Evolutionary conservation across 1,139 yeast species (phyloP).

Genomic region (Nakaseomyces nivariensis): DNA sequence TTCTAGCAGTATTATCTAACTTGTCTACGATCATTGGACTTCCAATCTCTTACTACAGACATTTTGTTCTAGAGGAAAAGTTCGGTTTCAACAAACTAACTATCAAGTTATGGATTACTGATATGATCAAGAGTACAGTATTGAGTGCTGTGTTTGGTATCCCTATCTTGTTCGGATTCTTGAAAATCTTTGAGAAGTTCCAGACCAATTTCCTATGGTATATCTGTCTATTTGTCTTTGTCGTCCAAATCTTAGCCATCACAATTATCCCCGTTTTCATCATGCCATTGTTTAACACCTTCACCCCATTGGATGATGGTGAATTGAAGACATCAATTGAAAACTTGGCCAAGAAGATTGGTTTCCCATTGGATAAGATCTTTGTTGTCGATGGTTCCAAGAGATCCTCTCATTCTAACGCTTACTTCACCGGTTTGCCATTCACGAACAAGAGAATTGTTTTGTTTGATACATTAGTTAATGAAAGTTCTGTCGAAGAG

Average conservation of each 20-base stretch:
- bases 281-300: constrained; percentile 85
- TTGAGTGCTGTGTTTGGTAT: constrained; percentile 53
- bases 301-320: constrained; percentile 84
- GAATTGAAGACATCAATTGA: constrained; percentile 77
- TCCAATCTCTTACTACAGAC: constrained; percentile 66
- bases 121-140: constrained; percentile 50
- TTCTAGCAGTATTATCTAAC: constrained; percentile 42
- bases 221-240: constrained; percentile 60
- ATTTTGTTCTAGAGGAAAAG: constrained; percentile 83
- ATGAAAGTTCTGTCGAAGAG: constrained; percentile 65
- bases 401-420: constrained; percentile 92
- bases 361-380: constrained; percentile 77
- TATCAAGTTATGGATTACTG: constrained; percentile 56
- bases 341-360: constrained; percentile 58
- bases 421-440: constrained; percentile 90
- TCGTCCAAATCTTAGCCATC: constrained; percentile 62
- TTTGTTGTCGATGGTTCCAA: constrained; percentile 91
- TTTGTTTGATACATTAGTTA: constrained; percentile 78
- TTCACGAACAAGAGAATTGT: constrained; percentile 90
- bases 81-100: constrained; percentile 90
- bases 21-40: constrained; percentile 44
- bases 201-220: constrained; percentile 77
- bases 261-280: constrained; percentile 72
- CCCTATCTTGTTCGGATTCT: constrained; percentile 63
- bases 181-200: constrained; percentile 70